Evolutionary conservation across 306 rosid genomes (phyloP).

Genomic region (Erythrophleum fordii): DNA sequence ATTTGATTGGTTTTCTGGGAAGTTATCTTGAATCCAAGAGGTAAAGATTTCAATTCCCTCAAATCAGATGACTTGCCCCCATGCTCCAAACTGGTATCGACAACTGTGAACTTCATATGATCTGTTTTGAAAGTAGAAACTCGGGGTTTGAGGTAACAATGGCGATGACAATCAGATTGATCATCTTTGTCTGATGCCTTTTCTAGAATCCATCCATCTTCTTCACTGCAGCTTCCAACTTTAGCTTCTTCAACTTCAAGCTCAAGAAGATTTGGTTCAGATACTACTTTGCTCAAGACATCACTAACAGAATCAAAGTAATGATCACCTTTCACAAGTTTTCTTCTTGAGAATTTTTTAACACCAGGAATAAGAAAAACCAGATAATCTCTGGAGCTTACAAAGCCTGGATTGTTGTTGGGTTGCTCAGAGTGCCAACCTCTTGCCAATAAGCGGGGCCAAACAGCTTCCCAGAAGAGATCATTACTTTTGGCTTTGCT

Average conservation of each 20-base stretch:
- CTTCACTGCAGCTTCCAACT: conserved; percentile 47
- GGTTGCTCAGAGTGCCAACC: conserved; percentile 90
- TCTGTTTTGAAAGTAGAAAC: conserved; percentile 43
- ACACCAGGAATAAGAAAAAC: conserved; percentile 82
- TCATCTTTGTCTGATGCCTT: conserved; percentile 54
- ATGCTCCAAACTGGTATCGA: conserved; percentile 59
- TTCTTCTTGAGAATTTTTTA: conserved; percentile 71
- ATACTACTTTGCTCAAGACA: conserved; percentile 77
- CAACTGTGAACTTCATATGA: conserved; percentile 55
- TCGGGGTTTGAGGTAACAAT: conserved; percentile 72
- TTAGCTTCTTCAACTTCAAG: conserved; percentile 62
- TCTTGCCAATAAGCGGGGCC: conserved; percentile 87
- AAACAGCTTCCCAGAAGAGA: conserved; percentile 90
- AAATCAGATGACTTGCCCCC: conserved; percentile 54
- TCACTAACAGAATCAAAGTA: conserved; percentile 78
- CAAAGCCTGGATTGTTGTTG: conserved; percentile 56
- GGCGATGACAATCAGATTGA: conserved; percentile 51
- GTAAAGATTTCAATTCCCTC: conserved; percentile 54
- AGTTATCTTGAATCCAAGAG: conserved; percentile 40
- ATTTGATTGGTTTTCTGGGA: conserved; percentile 12
- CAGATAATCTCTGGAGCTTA: conserved; percentile 52
- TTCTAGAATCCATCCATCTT: conserved; percentile 46
- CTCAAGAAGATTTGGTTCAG: conserved; percentile 74
- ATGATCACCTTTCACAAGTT: conserved; percentile 74
- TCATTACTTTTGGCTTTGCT: conserved; percentile 76